A percentile compares a stretch with the other conserved stretches of the same genome.
These are phyloP conservation scores for Nicotiana tomentosiformis DNA, from an alignment of 257 asterid species.

Conservation along the genomic window DNA sequence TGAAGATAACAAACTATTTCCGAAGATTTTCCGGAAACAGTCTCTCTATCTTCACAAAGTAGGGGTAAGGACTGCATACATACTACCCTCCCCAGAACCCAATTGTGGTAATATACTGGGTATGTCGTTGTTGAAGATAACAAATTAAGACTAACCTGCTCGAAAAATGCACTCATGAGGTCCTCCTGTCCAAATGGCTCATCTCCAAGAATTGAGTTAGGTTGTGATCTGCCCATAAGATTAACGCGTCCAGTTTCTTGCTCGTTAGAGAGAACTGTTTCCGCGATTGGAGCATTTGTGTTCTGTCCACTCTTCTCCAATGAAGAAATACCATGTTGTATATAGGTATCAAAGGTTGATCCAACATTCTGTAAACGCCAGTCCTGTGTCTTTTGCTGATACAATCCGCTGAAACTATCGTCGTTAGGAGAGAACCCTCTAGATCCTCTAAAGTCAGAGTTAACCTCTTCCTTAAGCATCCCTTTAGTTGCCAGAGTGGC, in stretches of 20 bases:
- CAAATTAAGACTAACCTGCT: conserved; percentile 43
- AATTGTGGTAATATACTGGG: too few relatives aligned
- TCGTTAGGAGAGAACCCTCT: not conserved
- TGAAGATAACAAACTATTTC: too few relatives aligned
- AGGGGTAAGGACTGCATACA: too few relatives aligned
- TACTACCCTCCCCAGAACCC: too few relatives aligned
- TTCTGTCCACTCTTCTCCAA: conserved; percentile 29
- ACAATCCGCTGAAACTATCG: conserved; percentile 29
- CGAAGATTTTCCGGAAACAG: too few relatives aligned
- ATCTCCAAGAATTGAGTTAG: conserved; percentile 3
- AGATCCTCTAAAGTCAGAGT: not conserved
- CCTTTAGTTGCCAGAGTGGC: conserved; percentile 28
- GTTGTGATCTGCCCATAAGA: conserved; percentile 21
- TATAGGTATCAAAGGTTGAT: conserved; percentile 24
- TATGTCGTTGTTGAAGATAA: not conserved
- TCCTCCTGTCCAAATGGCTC: conserved; percentile 64
- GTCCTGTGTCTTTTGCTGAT: conserved; percentile 39
- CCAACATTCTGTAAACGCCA: conserved; percentile 50
- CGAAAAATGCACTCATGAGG: conserved; percentile 54
- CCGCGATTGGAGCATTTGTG: conserved; percentile 15
- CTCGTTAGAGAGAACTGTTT: conserved; percentile 14
- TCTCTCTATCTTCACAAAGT: too few relatives aligned
- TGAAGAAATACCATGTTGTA: conserved; percentile 31
- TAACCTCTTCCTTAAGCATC: conserved; percentile 34
- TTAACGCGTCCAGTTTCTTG: conserved; percentile 18